Evolutionary conservation across 306 rosid genomes (phyloP).

Genomic region (Dryas drummondii): DNA sequence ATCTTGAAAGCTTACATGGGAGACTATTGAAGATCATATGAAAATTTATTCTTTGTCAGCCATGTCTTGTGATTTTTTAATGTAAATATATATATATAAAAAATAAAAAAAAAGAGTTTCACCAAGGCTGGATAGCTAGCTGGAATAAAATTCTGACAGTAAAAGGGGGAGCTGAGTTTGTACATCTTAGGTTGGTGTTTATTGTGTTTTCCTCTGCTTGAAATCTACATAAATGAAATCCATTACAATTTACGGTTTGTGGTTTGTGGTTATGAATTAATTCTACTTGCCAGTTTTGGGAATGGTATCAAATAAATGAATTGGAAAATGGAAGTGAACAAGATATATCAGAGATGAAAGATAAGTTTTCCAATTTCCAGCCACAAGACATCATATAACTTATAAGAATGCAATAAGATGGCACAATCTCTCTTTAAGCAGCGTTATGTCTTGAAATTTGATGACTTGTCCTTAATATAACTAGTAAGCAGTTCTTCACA

Average conservation of each 20-base stretch:
- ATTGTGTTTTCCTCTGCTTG: slow-evolving; percentile 30
- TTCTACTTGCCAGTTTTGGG: not conserved
- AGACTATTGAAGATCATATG: slow-evolving; percentile 27
- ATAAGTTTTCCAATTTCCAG: not conserved
- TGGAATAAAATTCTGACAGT: slow-evolving; percentile 42
- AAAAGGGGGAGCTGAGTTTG: slow-evolving; percentile 23
- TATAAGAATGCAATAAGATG: not conserved
- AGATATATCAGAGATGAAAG: not conserved
- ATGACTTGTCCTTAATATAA: not conserved
- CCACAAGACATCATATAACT: not conserved
- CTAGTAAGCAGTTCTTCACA: not conserved
- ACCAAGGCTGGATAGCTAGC: slow-evolving; percentile 13
- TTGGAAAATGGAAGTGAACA: not conserved
- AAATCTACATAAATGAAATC: slow-evolving; percentile 24
- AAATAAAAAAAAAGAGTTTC: not conserved
- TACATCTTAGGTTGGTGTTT: slow-evolving; percentile 28
- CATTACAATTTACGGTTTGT: slow-evolving; percentile 16
- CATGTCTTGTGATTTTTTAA: slow-evolving; percentile 33
- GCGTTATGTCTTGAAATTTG: not conserved
- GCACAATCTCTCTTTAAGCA: not conserved
- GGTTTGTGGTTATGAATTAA: slow-evolving; percentile 6
- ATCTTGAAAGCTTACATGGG: slow-evolving; percentile 32
- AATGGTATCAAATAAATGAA: not conserved
- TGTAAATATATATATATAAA: slow-evolving; percentile 41
- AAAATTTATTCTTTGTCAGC: slow-evolving; percentile 16